Percentiles rank a stretch among this genome's conserved stretches.
These are phyloP conservation scores for Carnegiea gigantea DNA, from an alignment of 179 eudicot genomes.

Conservation along the genomic window DNA sequence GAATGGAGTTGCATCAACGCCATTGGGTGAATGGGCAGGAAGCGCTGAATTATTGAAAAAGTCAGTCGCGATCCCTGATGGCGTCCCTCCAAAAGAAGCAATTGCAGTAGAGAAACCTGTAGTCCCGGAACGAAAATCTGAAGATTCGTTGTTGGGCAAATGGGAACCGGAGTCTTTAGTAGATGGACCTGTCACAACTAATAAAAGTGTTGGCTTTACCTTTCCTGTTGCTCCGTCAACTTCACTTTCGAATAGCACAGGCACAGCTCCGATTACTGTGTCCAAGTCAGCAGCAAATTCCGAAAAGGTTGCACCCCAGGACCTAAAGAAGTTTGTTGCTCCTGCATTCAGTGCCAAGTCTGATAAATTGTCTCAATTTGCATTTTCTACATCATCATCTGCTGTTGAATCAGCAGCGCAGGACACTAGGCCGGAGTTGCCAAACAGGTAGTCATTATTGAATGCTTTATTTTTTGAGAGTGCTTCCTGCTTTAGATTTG, in stretches of 20 bases:
- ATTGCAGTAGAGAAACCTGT: conserved; percentile 21
- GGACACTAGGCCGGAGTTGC: conserved; percentile 27
- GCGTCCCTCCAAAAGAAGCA: conserved; percentile 17
- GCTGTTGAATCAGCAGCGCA: conserved; percentile 26
- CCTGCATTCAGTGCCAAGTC: conserved; percentile 35
- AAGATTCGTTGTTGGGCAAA: conserved; percentile 17
- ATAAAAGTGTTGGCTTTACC: conserved; percentile 23
- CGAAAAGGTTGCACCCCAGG: conserved; percentile 27
- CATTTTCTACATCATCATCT: conserved; percentile 31
- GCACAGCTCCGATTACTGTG: conserved; percentile 25
- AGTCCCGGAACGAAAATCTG: conserved; percentile 28
- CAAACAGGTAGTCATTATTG: conserved; percentile 45
- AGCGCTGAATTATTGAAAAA: conserved; percentile 29
- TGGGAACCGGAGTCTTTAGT: conserved; percentile 22
- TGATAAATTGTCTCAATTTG: conserved; percentile 35
- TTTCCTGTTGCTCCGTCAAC: conserved; percentile 20
- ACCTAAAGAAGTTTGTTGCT: conserved; percentile 23
- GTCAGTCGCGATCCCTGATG: conserved; percentile 21
- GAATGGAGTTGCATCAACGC: conserved; percentile 39
- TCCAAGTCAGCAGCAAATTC: conserved; percentile 30
- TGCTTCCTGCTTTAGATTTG: not conserved
- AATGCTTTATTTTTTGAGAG: not conserved
- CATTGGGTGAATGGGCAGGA: conserved; percentile 29
- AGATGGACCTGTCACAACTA: conserved; percentile 31
- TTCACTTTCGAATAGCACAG: conserved; percentile 28